These are phyloP conservation scores for Mortierella sp. DNA, from an alignment of 371 early-diverging fungal species.

Conservation along the genomic window DNA sequence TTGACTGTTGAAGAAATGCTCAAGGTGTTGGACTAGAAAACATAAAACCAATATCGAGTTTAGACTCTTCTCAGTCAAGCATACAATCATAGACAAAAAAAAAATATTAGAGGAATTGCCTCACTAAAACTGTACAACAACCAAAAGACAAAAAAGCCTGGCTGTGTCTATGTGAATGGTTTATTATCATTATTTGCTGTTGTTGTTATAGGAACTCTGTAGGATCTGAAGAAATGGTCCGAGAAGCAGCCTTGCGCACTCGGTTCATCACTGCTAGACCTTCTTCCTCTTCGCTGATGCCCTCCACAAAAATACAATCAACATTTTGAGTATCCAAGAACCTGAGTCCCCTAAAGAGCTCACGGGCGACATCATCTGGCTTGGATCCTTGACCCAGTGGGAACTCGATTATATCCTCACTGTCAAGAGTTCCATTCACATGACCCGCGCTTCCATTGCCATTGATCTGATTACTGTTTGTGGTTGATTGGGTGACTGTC, in stretches of 20 bases:
- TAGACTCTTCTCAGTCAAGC: neutral
- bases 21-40: slow-evolving; percentile 36
- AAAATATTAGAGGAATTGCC: neutral
- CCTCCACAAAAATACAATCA: slow-evolving; percentile 90
- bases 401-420: slow-evolving; percentile 34
- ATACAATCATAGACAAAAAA: slow-evolving; percentile 7
- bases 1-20: slow-evolving; percentile 78
- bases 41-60: neutral
- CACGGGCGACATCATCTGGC: slow-evolving; percentile 79
- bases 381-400: slow-evolving; percentile 61
- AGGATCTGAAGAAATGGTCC: slow-evolving; percentile 57
- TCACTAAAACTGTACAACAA: neutral
- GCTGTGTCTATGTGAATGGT: neutral
- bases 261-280: slow-evolving; percentile 99
- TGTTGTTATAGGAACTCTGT: slow-evolving; percentile 17
- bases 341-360: slow-evolving; percentile 88
- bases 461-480: neutral
- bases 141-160: neutral
- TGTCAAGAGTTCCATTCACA: neutral
- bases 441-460: neutral
- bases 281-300: slow-evolving; percentile 82
- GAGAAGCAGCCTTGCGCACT: slow-evolving; percentile 91
- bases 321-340: slow-evolving; percentile 83
- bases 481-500: neutral
- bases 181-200: neutral